Conservation (phyloP, 1,284 basidiomycete genomes). For the Boletus mariae region DNA sequence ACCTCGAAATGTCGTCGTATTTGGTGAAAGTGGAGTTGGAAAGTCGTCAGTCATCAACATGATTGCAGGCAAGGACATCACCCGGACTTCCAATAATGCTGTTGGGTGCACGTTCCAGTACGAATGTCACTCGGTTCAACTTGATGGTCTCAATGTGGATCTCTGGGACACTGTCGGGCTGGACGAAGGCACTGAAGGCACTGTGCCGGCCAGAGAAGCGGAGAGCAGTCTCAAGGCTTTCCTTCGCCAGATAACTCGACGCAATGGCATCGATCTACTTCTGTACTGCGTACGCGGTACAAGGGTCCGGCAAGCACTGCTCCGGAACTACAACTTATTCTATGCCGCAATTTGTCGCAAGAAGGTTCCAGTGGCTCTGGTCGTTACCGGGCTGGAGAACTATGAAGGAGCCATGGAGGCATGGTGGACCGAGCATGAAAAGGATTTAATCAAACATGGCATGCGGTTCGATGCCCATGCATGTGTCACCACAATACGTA, state of each 20-base stretch:
- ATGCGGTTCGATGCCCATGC: constrained; percentile 31
- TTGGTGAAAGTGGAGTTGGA: constrained; percentile 31
- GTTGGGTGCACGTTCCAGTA: constrained; percentile 26
- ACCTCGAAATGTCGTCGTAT: constrained; percentile 28
- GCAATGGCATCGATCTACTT: constrained; percentile 30
- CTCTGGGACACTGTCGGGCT: constrained; percentile 31
- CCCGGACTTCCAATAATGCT: constrained; percentile 27
- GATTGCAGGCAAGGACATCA: constrained; percentile 22
- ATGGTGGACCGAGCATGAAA: constrained; percentile 33
- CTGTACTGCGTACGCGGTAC: constrained; percentile 34
- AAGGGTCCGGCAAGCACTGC: constrained; percentile 24
- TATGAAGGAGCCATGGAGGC: constrained; percentile 31
- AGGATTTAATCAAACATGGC: constrained; percentile 25
- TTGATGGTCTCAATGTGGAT: constrained; percentile 22
- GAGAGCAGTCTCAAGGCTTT: constrained; percentile 24
- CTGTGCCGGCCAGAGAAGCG: constrained; percentile 19
- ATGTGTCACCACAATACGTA: constrained; percentile 31
- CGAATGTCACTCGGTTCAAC: constrained; percentile 16
- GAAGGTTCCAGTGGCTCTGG: constrained; percentile 32
- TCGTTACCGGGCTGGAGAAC: constrained; percentile 35
- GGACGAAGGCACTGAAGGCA: constrained; percentile 28
- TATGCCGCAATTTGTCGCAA: constrained; percentile 26
- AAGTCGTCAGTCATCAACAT: constrained; percentile 33
- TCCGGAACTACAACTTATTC: constrained; percentile 33
- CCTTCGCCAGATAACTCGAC: constrained; percentile 24